Base-by-base conservation (phyloP, 1,284 basidiomycete genomes). In the Ustilago lituana region DNA sequence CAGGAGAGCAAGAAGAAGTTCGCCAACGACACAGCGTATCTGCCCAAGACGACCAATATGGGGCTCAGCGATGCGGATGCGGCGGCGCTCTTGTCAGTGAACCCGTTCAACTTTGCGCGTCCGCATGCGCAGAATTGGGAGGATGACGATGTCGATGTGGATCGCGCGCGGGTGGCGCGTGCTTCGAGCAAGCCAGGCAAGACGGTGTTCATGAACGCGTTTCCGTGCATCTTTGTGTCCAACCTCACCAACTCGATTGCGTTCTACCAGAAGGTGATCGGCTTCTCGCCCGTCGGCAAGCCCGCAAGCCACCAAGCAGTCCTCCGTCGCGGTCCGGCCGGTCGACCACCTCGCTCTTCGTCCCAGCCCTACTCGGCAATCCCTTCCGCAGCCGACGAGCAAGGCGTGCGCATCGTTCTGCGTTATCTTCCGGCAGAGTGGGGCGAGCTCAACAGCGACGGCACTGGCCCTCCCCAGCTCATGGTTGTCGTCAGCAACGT, bases 21-120 rank as follows among this genome's bases (percentile, higher is more conserved):
- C 14, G 56, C 53, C 40, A 36, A 40, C 22, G 69, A 72, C 37
- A 72, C 69, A 0, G 59, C 69, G 4, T 66, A 67, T 32, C 46
- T 72, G 4, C 69, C 69, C 51, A 72, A 72, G 23, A 52, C 69
- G 6, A 67, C 69, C 36, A 72, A 72, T 39, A 72, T 72, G 69
- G 69, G 69, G n/a, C 46, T 72, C 27, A 59, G 55, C 46, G 61
- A 66, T 19, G 56, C 43, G 17, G 69, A 66, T 19, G 69, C 69
- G 0, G 69, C 69, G 2, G 69, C 69, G 0, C 26, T 66, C 20
- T 40, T 72, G 6, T 63, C 59, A 19, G 54, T 59, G 22, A 72
- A 72, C 41, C 64, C 63, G 2, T 72, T 51, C 69, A 72, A 72
- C 46, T 67, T 41, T 29, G 35, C 43, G 14, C 55, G 51, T 1